Evolutionary conservation across 2,329 filamentous ascomycete genomes (phyloP).

Genomic region (Exophiala sideris): DNA sequence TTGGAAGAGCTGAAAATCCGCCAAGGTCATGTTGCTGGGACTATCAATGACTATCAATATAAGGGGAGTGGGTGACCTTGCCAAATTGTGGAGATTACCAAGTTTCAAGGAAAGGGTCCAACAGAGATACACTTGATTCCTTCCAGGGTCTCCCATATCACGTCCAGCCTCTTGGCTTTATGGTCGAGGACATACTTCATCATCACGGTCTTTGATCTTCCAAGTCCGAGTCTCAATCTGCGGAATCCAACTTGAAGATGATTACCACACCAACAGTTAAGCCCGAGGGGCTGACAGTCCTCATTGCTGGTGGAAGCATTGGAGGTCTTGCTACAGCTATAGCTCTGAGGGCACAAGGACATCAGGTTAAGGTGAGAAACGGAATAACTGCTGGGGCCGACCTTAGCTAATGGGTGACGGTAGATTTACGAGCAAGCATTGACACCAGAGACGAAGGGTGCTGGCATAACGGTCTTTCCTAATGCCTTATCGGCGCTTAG

Average conservation of each 20-base stretch:
- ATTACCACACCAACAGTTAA: background rate
- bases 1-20: too few relatives aligned
- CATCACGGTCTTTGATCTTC: too few relatives aligned
- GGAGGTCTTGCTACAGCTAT: constrained; percentile 50
- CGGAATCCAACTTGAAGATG: background rate
- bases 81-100: too few relatives aligned
- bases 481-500: constrained; percentile 33
- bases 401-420: constrained; percentile 41
- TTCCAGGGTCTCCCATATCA: too few relatives aligned
- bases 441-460: constrained; percentile 47
- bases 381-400: background rate
- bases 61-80: too few relatives aligned
- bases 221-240: too few relatives aligned
- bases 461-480: constrained; percentile 51
- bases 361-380: constrained; percentile 2
- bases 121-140: too few relatives aligned
- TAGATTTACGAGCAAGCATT: constrained; percentile 48
- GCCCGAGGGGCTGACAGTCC: constrained; percentile 35
- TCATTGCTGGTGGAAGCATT: constrained; percentile 51
- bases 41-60: too few relatives aligned
- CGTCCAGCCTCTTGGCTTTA: too few relatives aligned
- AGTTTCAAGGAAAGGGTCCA: too few relatives aligned
- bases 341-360: constrained; percentile 39
- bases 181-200: too few relatives aligned
- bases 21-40: too few relatives aligned